Percentiles rank a stretch among this genome's conserved stretches.
Conservation (phyloP, 2,329 filamentous ascomycete genomes). For the Aspergillus caelatus region DNA sequence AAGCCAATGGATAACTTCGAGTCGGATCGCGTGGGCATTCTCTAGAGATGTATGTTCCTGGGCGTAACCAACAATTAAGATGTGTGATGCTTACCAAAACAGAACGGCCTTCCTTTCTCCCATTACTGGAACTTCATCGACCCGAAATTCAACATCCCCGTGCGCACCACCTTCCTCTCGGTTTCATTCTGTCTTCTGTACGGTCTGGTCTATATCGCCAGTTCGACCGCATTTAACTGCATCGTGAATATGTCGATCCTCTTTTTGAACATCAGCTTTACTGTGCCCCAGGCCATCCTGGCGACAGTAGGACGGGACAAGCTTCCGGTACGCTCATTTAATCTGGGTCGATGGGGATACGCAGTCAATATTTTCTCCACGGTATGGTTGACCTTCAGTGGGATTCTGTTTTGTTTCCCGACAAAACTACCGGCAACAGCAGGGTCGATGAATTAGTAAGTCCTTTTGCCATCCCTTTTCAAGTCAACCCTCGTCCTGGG, state of each 20-base stretch:
- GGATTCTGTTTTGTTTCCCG: slow-evolving; percentile 53
- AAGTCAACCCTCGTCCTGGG: slow-evolving; percentile 19
- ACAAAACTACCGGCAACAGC: slow-evolving; percentile 43
- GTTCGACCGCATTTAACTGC: slow-evolving; percentile 44
- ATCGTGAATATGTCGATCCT: slow-evolving; percentile 42
- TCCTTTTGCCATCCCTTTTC: background rate
- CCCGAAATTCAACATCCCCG: slow-evolving; percentile 28
- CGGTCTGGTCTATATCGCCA: slow-evolving; percentile 31
- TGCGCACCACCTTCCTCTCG: slow-evolving; percentile 46
- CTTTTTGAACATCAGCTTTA: slow-evolving; percentile 43
- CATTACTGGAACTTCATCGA: slow-evolving; percentile 20
- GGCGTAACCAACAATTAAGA: slow-evolving; percentile 38
- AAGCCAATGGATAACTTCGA: slow-evolving; percentile 9
- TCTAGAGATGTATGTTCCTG: slow-evolving; percentile 7
- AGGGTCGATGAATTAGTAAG: slow-evolving; percentile 51
- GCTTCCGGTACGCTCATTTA: slow-evolving; percentile 27
- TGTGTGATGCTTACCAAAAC: slow-evolving; percentile 18
- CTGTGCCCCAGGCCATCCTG: slow-evolving; percentile 48
- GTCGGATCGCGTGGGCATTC: slow-evolving; percentile 12
- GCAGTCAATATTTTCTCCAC: slow-evolving; percentile 46
- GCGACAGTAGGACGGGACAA: slow-evolving; percentile 36
- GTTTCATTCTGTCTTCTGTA: slow-evolving; percentile 51
- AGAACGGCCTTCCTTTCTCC: slow-evolving; percentile 21
- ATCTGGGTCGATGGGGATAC: slow-evolving; percentile 37
- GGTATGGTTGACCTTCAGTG: slow-evolving; percentile 49